Conservation (phyloP, 1,284 basidiomycete species). For the Rhizoctonia solani region DNA sequence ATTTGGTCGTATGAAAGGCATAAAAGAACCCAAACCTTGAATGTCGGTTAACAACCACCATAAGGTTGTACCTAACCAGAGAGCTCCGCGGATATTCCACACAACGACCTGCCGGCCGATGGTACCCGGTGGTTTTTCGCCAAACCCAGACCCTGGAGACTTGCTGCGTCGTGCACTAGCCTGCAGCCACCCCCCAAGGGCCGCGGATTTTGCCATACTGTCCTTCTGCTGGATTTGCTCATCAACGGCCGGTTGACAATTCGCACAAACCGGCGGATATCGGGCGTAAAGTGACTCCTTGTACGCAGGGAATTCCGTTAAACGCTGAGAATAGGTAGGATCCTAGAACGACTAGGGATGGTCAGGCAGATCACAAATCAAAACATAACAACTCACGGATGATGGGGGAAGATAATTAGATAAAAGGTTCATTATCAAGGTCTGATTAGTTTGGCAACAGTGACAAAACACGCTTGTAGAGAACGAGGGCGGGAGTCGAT, state of each 20-base stretch:
- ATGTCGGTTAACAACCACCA: conserved; percentile 52
- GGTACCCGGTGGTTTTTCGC: conserved; percentile 41
- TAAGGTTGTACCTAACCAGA: conserved; percentile 59
- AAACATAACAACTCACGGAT: conserved; percentile 9
- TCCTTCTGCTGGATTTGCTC: conserved; percentile 77
- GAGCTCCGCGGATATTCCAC: conserved; percentile 65
- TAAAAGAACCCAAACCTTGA: conserved; percentile 49
- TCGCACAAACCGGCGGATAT: conserved; percentile 82
- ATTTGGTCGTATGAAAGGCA: neutral
- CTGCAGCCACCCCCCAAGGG: conserved; percentile 69
- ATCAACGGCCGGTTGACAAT: conserved; percentile 77
- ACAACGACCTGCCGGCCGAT: conserved; percentile 50
- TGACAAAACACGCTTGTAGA: conserved; percentile 69
- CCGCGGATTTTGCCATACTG: conserved; percentile 77
- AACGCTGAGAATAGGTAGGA: conserved; percentile 65
- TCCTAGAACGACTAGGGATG: conserved; percentile 52
- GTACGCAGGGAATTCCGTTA: conserved; percentile 70
- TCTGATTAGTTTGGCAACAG: conserved; percentile 87
- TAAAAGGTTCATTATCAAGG: conserved; percentile 79
- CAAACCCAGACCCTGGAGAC: conserved; percentile 44
- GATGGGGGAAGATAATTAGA: conserved; percentile 78
- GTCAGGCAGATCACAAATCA: neutral
- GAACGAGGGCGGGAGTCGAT: conserved; percentile 64
- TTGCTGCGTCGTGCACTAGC: conserved; percentile 47
- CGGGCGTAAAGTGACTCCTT: conserved; percentile 72